phyloP scores from a whole-genome alignment of 2,329 filamentous ascomycete species.

The Anthostomella pinea region DNA sequence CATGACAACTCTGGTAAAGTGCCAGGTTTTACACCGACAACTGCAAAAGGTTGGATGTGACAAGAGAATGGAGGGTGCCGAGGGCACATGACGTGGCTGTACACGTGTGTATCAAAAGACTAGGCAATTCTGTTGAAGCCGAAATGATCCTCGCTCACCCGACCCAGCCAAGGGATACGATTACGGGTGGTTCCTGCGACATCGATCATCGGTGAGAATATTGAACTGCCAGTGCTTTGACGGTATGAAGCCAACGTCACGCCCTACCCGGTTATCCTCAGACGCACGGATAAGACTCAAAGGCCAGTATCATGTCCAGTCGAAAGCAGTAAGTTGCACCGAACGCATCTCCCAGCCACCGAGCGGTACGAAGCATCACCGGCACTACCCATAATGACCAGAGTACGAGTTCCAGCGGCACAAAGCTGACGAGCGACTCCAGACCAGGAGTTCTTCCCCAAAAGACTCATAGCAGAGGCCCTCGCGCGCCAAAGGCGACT shows the following conservation, averaged over 20 bases:
- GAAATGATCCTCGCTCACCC: slow-evolving; percentile 38
- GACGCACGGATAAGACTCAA: slow-evolving; percentile 19
- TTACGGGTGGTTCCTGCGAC: slow-evolving; percentile 45
- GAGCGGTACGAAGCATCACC: slow-evolving; percentile 22
- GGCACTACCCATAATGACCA: slow-evolving; percentile 41
- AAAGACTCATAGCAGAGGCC: slow-evolving; percentile 69
- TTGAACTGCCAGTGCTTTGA: slow-evolving; percentile 41
- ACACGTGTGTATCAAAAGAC: slow-evolving; percentile 26
- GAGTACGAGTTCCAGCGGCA: slow-evolving; percentile 61
- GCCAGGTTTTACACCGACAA: slow-evolving; percentile 23
- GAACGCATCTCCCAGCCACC: slow-evolving; percentile 29
- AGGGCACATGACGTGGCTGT: slow-evolving; percentile 41
- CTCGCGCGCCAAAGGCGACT: slow-evolving; percentile 57
- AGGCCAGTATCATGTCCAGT: slow-evolving; percentile 21
- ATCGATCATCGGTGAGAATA: slow-evolving; percentile 18
- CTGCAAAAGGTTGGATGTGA: slow-evolving; percentile 21
- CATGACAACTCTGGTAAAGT: slow-evolving; percentile 10
- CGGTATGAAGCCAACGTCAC: slow-evolving; percentile 47
- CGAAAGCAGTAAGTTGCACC: slow-evolving; percentile 23
- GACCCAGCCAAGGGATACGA: slow-evolving; percentile 20
- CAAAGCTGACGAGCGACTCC: slow-evolving; percentile 73
- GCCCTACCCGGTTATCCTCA: slow-evolving; percentile 41
- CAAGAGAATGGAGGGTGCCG: slow-evolving; percentile 36
- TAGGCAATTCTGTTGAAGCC: slow-evolving; percentile 47
- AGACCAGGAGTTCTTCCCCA: slow-evolving; percentile 69